Evolutionary conservation across 768 basidiomycete species (phyloP).

Genomic region (Mycena rebaudengoi): DNA sequence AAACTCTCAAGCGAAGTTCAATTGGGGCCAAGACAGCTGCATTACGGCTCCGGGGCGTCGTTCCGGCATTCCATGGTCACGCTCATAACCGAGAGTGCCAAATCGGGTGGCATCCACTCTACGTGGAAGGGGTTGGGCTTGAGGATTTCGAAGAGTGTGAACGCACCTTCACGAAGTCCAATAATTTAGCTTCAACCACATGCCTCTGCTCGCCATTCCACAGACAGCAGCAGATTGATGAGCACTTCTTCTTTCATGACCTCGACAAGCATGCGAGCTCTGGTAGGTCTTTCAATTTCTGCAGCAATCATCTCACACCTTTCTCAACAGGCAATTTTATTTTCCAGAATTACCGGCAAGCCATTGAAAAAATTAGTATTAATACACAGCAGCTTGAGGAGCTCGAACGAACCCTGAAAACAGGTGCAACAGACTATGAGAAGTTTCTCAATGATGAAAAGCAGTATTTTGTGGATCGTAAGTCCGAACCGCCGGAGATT

Average conservation of each 20-base stretch:
- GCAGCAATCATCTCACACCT: not conserved
- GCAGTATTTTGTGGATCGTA: too few relatives aligned
- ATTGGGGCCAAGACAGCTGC: conserved; percentile 23
- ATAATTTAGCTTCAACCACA: conserved; percentile 32
- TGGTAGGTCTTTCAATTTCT: not conserved
- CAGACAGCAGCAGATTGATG: conserved; percentile 32
- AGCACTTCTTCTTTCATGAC: conserved; percentile 30
- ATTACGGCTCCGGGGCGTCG: conserved; percentile 14
- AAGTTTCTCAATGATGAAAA: too few relatives aligned
- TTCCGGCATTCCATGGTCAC: conserved; percentile 35
- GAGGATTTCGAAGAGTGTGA: conserved; percentile 42
- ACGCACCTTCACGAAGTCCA: conserved; percentile 36
- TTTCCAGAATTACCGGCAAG: not conserved
- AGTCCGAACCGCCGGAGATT: too few relatives aligned
- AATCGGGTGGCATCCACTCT: conserved; percentile 29
- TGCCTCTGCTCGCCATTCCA: conserved; percentile 32
- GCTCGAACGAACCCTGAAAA: not conserved
- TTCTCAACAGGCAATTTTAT: not conserved
- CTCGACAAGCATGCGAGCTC: conserved; percentile 29
- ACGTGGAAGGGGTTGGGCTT: conserved; percentile 37
- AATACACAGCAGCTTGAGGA: not conserved
- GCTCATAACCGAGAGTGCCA: conserved; percentile 39
- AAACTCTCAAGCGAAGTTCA: conserved; percentile 27
- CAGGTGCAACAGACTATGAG: not conserved
- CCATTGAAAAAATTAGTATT: not conserved